Conservation (phyloP, 2,329 filamentous ascomycete genomes). For the Aspergillus sergii region DNA sequence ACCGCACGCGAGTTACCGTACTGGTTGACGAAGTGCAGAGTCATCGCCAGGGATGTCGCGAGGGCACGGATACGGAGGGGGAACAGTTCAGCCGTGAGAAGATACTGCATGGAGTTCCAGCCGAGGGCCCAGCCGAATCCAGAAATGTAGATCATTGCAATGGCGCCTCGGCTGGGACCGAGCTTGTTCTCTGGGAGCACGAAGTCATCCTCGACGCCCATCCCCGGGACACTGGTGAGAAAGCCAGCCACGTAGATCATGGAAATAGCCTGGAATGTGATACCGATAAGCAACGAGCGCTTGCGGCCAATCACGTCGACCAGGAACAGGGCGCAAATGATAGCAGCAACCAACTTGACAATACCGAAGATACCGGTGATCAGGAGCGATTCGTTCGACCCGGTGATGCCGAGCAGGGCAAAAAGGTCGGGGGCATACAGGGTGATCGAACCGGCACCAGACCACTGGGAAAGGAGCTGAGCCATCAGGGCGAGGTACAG, state of each 20-base stretch:
- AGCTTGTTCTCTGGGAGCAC: slow-evolving; percentile 53
- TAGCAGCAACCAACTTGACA: slow-evolving; percentile 68
- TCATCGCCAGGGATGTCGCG: slow-evolving; percentile 73
- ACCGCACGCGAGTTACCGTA: slow-evolving; percentile 77
- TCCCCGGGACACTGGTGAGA: slow-evolving; percentile 63
- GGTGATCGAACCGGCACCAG: slow-evolving; percentile 72
- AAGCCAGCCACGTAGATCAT: slow-evolving; percentile 67
- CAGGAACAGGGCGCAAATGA: slow-evolving; percentile 74
- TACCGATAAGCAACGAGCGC: slow-evolving; percentile 63
- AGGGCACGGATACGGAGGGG: slow-evolving; percentile 73
- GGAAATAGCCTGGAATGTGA: slow-evolving; percentile 60
- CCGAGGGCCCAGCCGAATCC: slow-evolving; percentile 71
- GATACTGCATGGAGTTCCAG: slow-evolving; percentile 78
- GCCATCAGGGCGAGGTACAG: slow-evolving; percentile 69
- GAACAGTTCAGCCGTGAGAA: slow-evolving; percentile 77
- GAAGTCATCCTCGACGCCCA: slow-evolving; percentile 53
- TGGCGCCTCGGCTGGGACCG: slow-evolving; percentile 62
- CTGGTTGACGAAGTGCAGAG: slow-evolving; percentile 76
- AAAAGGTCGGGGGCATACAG: slow-evolving; percentile 77
- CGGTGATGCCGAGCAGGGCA: slow-evolving; percentile 68
- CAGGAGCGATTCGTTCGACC: slow-evolving; percentile 69
- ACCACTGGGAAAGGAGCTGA: slow-evolving; percentile 75
- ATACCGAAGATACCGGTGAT: slow-evolving; percentile 76
- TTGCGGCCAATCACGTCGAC: slow-evolving; percentile 80
- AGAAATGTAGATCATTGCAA: slow-evolving; percentile 72